phyloP scores from a whole-genome alignment of 495 filamentous ascomycete species.

The Daldinia caldariorum region DNA sequence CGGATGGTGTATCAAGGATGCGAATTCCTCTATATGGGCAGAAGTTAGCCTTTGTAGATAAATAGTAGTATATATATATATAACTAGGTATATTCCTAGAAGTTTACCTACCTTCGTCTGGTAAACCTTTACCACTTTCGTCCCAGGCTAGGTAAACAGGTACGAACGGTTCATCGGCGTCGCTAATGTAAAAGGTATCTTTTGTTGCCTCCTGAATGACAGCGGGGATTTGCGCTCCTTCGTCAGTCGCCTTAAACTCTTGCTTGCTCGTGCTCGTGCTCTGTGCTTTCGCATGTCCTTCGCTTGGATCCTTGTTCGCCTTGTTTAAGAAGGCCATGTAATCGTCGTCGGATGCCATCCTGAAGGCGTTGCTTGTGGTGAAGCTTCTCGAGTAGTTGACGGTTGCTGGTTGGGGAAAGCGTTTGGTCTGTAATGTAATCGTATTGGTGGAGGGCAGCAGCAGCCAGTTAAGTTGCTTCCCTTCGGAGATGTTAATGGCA shows the following conservation, averaged over 20 bases:
- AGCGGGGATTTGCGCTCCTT: slow-evolving; percentile 63
- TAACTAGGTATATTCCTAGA: too few species aligned
- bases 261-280: slow-evolving; percentile 26
- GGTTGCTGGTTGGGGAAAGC: not conserved
- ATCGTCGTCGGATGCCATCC: slow-evolving; percentile 80
- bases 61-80: too few species aligned
- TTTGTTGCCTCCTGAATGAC: slow-evolving; percentile 61
- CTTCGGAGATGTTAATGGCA: slow-evolving; percentile 7
- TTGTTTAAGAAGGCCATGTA: slow-evolving; percentile 86
- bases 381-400: slow-evolving; percentile 15
- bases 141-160: slow-evolving; percentile 73
- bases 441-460: not conserved
- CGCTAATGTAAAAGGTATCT: slow-evolving; percentile 76
- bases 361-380: slow-evolving; percentile 39
- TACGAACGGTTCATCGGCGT: slow-evolving; percentile 86
- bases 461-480: not conserved
- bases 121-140: slow-evolving; percentile 63
- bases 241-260: slow-evolving; percentile 63
- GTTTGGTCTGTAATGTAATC: slow-evolving; percentile 17
- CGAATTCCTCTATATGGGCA: slow-evolving; percentile 62
- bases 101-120: slow-evolving; percentile 66
- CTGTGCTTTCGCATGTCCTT: slow-evolving; percentile 49
- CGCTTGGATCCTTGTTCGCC: slow-evolving; percentile 75
- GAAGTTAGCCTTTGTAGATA: not conserved
- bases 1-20: slow-evolving; percentile 63